Percentiles rank a stretch among this genome's conserved stretches.
Evolutionary conservation across 345 rosid species (phyloP).

Genomic region (Gossypium bickii): DNA sequence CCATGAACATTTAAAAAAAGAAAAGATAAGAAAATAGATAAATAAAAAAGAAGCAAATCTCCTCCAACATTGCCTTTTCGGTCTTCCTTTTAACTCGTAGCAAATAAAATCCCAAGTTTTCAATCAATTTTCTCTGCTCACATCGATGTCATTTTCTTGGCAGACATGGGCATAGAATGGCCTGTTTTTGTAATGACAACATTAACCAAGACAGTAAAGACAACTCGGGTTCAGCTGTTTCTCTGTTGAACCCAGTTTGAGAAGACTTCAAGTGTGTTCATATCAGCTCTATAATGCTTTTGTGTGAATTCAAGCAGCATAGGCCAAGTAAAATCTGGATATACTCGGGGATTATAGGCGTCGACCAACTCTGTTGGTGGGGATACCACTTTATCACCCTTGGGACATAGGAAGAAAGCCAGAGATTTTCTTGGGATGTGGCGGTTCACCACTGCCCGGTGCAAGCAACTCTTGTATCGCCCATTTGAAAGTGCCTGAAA

Average conservation of each 20-base stretch:
- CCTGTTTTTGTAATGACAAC: background rate
- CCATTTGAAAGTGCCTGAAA: conserved; percentile 88
- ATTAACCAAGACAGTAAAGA: background rate
- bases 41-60: background rate
- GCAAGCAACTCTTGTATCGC: conserved; percentile 85
- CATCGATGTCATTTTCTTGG: conserved; percentile 25
- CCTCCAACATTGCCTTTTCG: conserved; percentile 13
- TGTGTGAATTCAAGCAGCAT: conserved; percentile 82
- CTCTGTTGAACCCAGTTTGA: conserved; percentile 52
- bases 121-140: background rate
- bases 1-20: conserved; percentile 17
- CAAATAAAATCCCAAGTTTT: conserved; percentile 3
- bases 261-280: conserved; percentile 72
- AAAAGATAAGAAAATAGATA: background rate
- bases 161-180: background rate
- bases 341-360: conserved; percentile 44
- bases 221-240: conserved; percentile 24
- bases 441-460: conserved; percentile 90
- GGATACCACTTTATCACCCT: conserved; percentile 61
- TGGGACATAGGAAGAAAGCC: conserved; percentile 91
- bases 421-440: conserved; percentile 78
- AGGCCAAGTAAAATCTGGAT: conserved; percentile 90
- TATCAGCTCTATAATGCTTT: conserved; percentile 84
- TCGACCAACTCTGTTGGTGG: conserved; percentile 75
- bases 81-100: conserved; percentile 18